Evolutionary conservation across 208 protist species (phyloP).

Genomic region (Zelonia costaricensis): DNA sequence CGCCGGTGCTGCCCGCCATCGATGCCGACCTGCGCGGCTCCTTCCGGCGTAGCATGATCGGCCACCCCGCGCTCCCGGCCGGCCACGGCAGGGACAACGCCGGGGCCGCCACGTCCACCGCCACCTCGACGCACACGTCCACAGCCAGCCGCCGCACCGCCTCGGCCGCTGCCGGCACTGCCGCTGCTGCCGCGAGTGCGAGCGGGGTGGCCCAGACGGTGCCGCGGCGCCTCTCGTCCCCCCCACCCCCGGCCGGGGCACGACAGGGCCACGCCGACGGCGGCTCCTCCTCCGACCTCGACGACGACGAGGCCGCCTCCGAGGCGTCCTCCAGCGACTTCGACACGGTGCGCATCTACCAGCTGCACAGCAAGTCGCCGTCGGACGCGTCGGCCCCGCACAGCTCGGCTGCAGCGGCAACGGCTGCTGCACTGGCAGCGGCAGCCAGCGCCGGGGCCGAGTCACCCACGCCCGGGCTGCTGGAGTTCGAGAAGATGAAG

Average conservation of each 20-base stretch:
- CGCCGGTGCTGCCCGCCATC: conserved; percentile 17
- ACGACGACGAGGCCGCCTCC: conserved; percentile 24
- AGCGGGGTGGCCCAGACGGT: neutral
- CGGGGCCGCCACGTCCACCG: neutral
- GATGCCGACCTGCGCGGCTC: conserved; percentile 27
- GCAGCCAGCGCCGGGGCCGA: neutral
- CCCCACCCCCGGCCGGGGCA: neutral
- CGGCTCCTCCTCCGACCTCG: conserved; percentile 15
- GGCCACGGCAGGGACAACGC: neutral
- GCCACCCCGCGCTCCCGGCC: conserved; percentile 1
- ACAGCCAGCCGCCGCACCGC: neutral
- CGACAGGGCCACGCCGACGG: conserved; percentile 9
- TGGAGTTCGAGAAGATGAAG: conserved; percentile 83
- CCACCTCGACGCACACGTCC: neutral
- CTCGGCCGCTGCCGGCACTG: neutral
- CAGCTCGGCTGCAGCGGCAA: neutral
- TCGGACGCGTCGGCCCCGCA: conserved; percentile 6
- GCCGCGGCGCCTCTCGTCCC: conserved; percentile 8
- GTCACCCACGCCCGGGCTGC: conserved; percentile 33
- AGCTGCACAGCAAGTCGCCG: conserved; percentile 11
- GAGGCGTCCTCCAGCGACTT: conserved; percentile 48
- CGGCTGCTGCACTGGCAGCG: conserved; percentile 2
- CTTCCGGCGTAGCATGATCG: conserved; percentile 34
- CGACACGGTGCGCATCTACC: conserved; percentile 38
- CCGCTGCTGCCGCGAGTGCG: neutral